Conservation (phyloP, 371 early-diverging fungal species). For the Blyttiomyces sp. region DNA sequence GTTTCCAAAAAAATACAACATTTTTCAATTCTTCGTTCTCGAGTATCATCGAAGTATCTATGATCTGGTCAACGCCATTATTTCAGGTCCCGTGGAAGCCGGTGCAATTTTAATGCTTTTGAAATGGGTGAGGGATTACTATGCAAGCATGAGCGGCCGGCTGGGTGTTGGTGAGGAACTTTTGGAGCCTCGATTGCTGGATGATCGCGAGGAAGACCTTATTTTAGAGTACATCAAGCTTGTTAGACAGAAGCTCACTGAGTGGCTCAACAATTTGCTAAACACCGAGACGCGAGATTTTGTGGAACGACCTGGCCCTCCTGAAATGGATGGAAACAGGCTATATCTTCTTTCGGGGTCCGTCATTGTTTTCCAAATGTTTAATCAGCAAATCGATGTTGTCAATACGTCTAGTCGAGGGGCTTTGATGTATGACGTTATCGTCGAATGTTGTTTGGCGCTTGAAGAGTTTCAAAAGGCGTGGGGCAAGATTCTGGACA, state of each 20-base stretch:
- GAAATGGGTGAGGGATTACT: constrained; percentile 90
- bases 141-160: constrained; percentile 77
- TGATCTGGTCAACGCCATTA: constrained; percentile 66
- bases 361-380: constrained; percentile 88
- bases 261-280: constrained; percentile 90
- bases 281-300: constrained; percentile 79
- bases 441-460: constrained; percentile 78
- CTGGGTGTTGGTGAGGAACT: constrained; percentile 84
- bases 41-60: constrained; percentile 92
- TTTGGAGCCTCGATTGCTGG: constrained; percentile 85
- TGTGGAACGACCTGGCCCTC: constrained; percentile 63
- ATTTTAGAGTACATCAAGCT: constrained; percentile 83
- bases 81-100: constrained; percentile 50
- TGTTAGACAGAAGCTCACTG: constrained; percentile 76
- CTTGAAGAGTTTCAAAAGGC: constrained; percentile 76
- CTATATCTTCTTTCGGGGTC: constrained; percentile 77
- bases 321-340: constrained; percentile 73
- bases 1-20: constrained; percentile 87
- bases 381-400: constrained; percentile 93
- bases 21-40: constrained; percentile 85
- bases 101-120: constrained; percentile 78
- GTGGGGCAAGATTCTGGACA: constrained; percentile 69
- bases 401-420: constrained; percentile 77
- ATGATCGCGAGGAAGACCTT: constrained; percentile 86
- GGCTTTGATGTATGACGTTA: constrained; percentile 76